Evolutionary conservation across 192 early-diverging fungal species (phyloP).

Genomic region (Dissophora ornata): DNA sequence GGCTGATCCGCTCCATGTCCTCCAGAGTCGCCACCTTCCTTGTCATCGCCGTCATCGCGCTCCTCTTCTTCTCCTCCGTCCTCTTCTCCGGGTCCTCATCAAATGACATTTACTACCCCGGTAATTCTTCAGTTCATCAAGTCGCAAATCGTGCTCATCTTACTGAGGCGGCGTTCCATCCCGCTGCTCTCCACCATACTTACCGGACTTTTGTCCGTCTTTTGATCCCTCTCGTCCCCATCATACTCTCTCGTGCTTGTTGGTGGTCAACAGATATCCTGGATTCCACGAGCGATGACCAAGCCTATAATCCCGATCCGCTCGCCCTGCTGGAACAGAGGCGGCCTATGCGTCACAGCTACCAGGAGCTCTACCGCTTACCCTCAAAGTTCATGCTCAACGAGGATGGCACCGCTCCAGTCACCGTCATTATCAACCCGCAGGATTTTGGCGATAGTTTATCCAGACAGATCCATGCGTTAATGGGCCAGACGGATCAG

Average conservation of each 20-base stretch:
- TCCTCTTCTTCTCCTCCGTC: conserved; percentile 43
- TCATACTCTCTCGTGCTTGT: no score
- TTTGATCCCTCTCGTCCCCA: neutral
- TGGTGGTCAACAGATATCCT: conserved; percentile 16
- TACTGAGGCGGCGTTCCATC: no score
- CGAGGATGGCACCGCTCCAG: conserved; percentile 34
- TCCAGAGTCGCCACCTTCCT: conserved; percentile 32
- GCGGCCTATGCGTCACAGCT: conserved; percentile 47
- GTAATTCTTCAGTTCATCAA: conserved; percentile 8
- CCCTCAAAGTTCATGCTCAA: conserved; percentile 54
- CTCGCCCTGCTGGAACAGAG: conserved; percentile 51
- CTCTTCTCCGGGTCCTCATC: conserved; percentile 39
- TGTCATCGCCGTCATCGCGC: conserved; percentile 34
- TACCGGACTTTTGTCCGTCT: neutral
- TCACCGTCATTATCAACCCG: conserved; percentile 55
- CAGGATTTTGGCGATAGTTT: conserved; percentile 39
- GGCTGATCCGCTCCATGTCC: conserved; percentile 25
- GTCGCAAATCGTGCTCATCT: neutral
- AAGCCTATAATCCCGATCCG: conserved; percentile 46
- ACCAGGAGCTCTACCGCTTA: conserved; percentile 47
- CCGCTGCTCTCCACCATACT: neutral
- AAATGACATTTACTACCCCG: conserved; percentile 53
- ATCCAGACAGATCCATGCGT: conserved; percentile 47
- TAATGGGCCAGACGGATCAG: conserved; percentile 49
- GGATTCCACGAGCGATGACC: conserved; percentile 18